Evolutionary conservation across 73 alveolate species (phyloP).

Genomic region (Tetrahymena elliotti): DNA sequence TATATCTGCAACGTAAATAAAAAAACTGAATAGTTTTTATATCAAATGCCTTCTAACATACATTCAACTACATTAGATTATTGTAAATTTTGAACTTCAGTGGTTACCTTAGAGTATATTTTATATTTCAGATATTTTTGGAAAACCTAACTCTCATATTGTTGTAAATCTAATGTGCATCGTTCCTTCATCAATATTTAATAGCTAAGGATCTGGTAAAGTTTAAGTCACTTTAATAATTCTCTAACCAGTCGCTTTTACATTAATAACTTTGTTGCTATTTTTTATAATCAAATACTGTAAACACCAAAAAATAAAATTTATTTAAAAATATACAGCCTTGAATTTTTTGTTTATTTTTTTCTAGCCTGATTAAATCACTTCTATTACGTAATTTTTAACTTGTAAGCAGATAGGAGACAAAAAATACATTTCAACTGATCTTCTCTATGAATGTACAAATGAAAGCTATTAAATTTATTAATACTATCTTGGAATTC

Average conservation of each 20-base stretch:
- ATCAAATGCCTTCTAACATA: background rate
- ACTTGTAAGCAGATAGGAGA: background rate
- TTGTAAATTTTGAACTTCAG: background rate
- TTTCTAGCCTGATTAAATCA: background rate
- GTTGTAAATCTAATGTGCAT: background rate
- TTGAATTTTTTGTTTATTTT: background rate
- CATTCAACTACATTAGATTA: background rate
- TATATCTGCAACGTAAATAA: background rate
- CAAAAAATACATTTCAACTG: background rate
- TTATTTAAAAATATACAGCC: background rate
- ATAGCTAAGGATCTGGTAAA: background rate
- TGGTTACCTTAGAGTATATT: background rate
- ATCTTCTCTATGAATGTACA: background rate
- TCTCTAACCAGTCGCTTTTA: background rate
- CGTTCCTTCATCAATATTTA: background rate
- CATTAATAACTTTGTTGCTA: background rate
- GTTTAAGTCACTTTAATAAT: background rate
- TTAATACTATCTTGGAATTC: background rate
- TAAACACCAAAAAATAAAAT: background rate
- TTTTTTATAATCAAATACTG: background rate
- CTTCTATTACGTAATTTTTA: background rate
- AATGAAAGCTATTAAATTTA: background rate
- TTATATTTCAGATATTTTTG: background rate
- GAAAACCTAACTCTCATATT: background rate
- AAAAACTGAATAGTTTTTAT: background rate